These are phyloP conservation scores for Gymnopilus junonius DNA, from an alignment of 768 basidiomycete species.

Conservation along the genomic window DNA sequence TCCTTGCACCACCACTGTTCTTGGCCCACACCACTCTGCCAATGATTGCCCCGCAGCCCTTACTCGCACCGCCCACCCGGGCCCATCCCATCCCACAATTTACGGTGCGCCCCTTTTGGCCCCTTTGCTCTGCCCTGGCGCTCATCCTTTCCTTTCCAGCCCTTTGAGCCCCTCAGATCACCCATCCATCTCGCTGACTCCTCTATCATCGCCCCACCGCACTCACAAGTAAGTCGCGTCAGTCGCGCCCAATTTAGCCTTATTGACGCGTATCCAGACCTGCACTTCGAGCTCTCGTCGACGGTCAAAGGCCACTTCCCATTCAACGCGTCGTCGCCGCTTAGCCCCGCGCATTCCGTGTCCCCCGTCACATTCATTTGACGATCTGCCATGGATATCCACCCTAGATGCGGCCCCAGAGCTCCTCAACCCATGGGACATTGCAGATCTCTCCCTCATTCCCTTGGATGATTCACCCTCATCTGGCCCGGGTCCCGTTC, in stretches of 20 bases:
- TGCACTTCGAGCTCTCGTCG: conserved; percentile 43
- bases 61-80: conserved; percentile 14
- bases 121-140: background rate
- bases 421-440: conserved; percentile 49
- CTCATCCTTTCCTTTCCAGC: conserved; percentile 13
- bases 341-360: conserved; percentile 30
- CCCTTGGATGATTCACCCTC: conserved; percentile 30
- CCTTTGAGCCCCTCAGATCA: conserved; percentile 29
- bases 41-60: conserved; percentile 26
- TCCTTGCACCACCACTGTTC: conserved; percentile 12
- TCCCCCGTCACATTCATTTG: conserved; percentile 48
- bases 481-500: conserved; percentile 54
- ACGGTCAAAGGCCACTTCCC: conserved; percentile 32
- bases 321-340: conserved; percentile 34
- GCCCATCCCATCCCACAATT: conserved; percentile 7
- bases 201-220: conserved; percentile 16
- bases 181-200: conserved; percentile 32
- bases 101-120: conserved; percentile 6
- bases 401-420: conserved; percentile 54
- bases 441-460: conserved; percentile 72
- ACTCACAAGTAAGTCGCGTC: conserved; percentile 25
- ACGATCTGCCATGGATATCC: conserved; percentile 71
- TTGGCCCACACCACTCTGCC: conserved; percentile 21
- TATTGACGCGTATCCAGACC: conserved; percentile 23
- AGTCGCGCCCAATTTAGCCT: background rate